Percentiles rank a stretch among this genome's conserved stretches.
Conservation (phyloP, 169 alveolate genomes). For the Babesia ovis region DNA sequence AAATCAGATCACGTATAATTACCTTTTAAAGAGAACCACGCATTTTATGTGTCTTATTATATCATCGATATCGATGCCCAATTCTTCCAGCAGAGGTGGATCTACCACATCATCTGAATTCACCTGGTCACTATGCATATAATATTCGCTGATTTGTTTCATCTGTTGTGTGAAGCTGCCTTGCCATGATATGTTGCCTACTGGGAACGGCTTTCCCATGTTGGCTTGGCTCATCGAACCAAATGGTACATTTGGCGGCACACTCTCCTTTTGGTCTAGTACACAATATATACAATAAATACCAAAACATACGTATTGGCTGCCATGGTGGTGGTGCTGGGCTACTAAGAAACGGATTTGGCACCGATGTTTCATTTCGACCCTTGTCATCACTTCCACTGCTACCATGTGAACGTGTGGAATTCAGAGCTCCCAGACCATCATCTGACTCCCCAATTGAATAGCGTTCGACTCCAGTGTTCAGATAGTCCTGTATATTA, state of each 20-base stretch:
- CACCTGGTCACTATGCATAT: conserved; percentile 9
- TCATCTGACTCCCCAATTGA: conserved; percentile 10
- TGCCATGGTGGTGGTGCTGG: conserved; percentile 13
- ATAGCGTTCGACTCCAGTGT: conserved; percentile 1
- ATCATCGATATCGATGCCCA: conserved; percentile 59
- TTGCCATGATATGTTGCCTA: neutral
- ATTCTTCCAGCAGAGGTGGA: conserved; percentile 65
- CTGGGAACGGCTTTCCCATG: neutral
- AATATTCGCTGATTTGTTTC: conserved; percentile 44
- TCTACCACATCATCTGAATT: conserved; percentile 32
- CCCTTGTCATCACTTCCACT: neutral
- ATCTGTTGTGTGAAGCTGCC: conserved; percentile 45
- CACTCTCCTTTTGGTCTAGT: neutral
- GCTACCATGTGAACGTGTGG: neutral
- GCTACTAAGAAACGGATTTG: neutral
- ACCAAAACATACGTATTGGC: neutral
- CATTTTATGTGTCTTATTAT: conserved; percentile 36
- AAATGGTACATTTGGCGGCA: neutral
- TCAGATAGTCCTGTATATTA: neutral
- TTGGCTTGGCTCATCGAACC: neutral
- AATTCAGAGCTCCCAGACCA: neutral
- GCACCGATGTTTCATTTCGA: neutral
- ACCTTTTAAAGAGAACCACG: conserved; percentile 53
- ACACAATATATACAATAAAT: neutral
- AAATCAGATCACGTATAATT: neutral